phyloP scores from a whole-genome alignment of 2,329 filamentous ascomycete species.

The Fusarium brevicatenulatum region DNA sequence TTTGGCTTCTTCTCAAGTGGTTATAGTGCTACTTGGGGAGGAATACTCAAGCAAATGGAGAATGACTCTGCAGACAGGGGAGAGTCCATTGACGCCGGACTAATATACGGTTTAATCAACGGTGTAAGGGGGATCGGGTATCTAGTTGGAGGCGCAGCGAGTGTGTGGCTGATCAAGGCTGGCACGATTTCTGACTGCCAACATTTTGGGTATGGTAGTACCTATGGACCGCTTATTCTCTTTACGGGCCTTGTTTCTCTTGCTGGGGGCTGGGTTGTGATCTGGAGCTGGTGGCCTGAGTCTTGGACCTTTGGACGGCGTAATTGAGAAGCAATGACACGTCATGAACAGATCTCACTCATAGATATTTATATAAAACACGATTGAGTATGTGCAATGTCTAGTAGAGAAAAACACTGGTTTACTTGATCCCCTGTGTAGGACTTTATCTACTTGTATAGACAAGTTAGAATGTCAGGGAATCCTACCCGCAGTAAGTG shows the following conservation, averaged over 20 bases:
- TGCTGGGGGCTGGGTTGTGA: background rate
- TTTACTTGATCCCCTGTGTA: background rate
- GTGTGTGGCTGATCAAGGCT: background rate
- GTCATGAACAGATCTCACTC: no score
- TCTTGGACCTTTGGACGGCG: background rate
- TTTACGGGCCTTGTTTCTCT: background rate
- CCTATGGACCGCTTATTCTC: background rate
- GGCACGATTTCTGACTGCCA: background rate
- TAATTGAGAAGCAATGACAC: rapidly evolving
- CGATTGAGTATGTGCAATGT: rapidly evolving
- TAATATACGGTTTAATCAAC: background rate
- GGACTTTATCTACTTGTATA: background rate
- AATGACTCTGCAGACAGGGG: background rate
- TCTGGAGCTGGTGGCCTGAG: background rate
- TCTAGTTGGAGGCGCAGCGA: background rate
- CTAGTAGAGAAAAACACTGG: background rate
- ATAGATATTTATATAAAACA: background rate
- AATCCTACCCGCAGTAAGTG: background rate
- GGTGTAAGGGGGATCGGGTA: background rate
- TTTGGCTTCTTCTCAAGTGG: conserved; percentile 1
- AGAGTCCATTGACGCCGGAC: background rate
- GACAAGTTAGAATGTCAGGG: background rate
- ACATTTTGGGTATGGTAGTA: background rate
- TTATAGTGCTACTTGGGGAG: background rate
- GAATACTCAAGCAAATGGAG: background rate